A percentile compares a stretch with the other conserved stretches of the same genome.
Evolutionary conservation across 2,329 filamentous ascomycete genomes (phyloP).

Genomic region (Cytospora piceicola): DNA sequence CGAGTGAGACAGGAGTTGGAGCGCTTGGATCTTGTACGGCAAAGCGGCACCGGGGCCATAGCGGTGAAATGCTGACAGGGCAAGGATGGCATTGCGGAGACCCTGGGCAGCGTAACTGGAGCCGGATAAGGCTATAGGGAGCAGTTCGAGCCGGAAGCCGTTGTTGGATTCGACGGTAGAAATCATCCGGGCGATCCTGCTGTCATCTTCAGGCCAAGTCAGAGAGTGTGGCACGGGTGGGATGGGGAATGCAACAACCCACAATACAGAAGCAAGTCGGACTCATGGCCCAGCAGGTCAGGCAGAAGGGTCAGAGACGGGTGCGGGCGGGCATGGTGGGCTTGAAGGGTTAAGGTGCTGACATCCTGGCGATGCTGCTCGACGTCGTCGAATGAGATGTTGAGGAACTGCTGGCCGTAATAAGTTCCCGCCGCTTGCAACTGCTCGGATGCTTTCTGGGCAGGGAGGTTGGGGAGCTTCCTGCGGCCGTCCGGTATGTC

Average conservation of each 20-base stretch:
- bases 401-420: constrained; percentile 45
- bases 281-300: constrained; percentile 38
- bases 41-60: constrained; percentile 46
- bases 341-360: constrained; percentile 38
- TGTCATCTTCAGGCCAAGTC: constrained; percentile 40
- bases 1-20: constrained; percentile 45
- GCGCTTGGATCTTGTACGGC: constrained; percentile 47
- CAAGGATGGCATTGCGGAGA: constrained; percentile 50
- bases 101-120: constrained; percentile 42
- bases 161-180: constrained; percentile 52
- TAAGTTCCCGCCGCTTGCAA: constrained; percentile 36
- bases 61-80: constrained; percentile 48
- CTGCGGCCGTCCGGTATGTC: constrained; percentile 51
- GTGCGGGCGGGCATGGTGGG: constrained; percentile 35
- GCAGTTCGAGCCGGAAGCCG: constrained; percentile 49
- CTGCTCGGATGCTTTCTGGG: constrained; percentile 26
- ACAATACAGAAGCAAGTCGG: constrained; percentile 40
- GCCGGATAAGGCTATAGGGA: constrained; percentile 49
- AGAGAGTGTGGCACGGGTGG: constrained; percentile 4
- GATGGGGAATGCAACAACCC: constrained; percentile 24
- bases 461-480: constrained; percentile 30
- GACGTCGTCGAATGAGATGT: constrained; percentile 45
- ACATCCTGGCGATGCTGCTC: constrained; percentile 33
- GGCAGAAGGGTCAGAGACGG: constrained; percentile 37
- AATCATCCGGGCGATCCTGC: constrained; percentile 48